Conservation (phyloP, 306 rosid genomes). For the Cercis canadensis region DNA sequence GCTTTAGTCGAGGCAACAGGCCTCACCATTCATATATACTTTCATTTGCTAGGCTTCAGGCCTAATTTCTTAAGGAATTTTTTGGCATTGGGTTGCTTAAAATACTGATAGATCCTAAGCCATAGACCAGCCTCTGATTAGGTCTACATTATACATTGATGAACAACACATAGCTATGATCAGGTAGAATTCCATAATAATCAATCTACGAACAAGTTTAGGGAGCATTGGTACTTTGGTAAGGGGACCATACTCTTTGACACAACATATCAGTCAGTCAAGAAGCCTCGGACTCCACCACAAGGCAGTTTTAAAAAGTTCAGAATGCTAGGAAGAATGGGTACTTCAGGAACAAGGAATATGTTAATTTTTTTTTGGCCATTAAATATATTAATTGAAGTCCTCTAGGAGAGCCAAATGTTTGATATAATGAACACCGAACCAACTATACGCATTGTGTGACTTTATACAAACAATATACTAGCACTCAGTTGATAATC, state of each 20-base stretch:
- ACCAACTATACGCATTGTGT: too few species aligned
- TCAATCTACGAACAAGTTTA: background rate
- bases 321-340: background rate
- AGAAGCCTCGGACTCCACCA: conserved; percentile 20
- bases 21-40: background rate
- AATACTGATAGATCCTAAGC: conserved; percentile 12
- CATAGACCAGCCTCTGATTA: conserved; percentile 3
- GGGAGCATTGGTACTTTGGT: conserved; percentile 2
- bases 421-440: background rate
- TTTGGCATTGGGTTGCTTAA: background rate
- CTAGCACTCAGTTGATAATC: conserved; percentile 14
- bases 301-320: background rate
- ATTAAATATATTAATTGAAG: background rate
- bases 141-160: background rate
- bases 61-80: background rate
- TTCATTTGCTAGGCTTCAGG: conserved; percentile 2
- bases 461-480: background rate
- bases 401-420: conserved; percentile 1
- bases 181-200: conserved; percentile 23
- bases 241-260: background rate
- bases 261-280: background rate
- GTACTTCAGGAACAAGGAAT: background rate
- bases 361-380: too few species aligned
- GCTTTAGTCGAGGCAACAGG: conserved; percentile 20
- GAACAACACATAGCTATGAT: background rate